A percentile compares a stretch with the other conserved stretches of the same genome.
phyloP scores from a whole-genome alignment of 495 filamentous ascomycete genomes.

The Penicillium fimorum region DNA sequence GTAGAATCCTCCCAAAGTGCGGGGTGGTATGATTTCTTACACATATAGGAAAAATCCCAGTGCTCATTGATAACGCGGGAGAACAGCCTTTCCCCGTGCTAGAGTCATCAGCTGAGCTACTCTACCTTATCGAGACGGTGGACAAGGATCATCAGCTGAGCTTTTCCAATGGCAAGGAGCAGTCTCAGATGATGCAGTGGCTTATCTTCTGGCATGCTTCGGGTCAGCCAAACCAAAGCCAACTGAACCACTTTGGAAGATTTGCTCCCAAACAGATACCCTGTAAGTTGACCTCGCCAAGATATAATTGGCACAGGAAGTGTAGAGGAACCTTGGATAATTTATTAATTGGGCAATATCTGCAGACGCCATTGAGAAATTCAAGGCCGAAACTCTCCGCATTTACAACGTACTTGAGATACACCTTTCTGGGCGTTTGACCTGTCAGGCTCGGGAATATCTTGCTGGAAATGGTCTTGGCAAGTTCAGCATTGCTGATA shows the following conservation, averaged over 20 bases:
- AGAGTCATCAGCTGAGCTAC: neutral
- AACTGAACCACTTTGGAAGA: constrained; percentile 31
- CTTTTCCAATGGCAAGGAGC: constrained; percentile 30
- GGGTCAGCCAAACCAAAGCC: constrained; percentile 31
- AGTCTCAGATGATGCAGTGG: constrained; percentile 27
- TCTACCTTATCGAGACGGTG: neutral
- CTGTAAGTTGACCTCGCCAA: neutral
- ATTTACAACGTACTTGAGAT: neutral
- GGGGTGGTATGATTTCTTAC: too few species aligned
- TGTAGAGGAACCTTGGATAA: neutral
- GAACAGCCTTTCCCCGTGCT: constrained; percentile 10
- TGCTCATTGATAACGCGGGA: too few species aligned
- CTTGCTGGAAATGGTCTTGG: neutral
- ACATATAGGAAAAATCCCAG: too few species aligned
- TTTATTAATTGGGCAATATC: neutral
- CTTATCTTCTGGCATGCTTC: constrained; percentile 40
- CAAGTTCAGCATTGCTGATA: too few species aligned
- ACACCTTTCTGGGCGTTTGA: neutral
- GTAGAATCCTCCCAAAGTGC: constrained; percentile 10
- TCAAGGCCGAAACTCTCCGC: neutral
- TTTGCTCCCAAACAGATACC: constrained; percentile 4
- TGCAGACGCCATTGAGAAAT: neutral
- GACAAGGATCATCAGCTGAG: constrained; percentile 28
- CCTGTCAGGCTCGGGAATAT: constrained; percentile 1
- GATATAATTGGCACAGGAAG: neutral